Conservation (phyloP, 2,329 filamentous ascomycete genomes). For the Decorospora gaudefroyi region DNA sequence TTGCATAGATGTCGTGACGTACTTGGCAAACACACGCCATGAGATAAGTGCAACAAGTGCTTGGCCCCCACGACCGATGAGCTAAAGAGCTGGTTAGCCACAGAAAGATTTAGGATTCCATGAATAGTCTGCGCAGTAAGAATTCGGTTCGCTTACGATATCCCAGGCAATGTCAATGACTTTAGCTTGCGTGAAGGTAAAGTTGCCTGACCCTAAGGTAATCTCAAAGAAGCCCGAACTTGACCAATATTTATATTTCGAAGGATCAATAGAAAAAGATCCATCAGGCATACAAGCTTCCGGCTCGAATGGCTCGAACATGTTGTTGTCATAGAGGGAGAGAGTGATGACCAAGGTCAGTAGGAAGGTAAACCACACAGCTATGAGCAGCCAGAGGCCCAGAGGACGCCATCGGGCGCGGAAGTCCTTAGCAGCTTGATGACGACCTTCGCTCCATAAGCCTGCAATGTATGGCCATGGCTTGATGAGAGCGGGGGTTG, state of each 20-base stretch:
- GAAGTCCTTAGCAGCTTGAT: constrained; percentile 8
- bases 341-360: not conserved
- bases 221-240: constrained; percentile 27
- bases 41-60: constrained; percentile 22
- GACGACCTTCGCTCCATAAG: not conserved
- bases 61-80: constrained; percentile 30
- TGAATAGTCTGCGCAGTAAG: not conserved
- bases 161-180: constrained; percentile 31
- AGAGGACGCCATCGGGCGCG: constrained; percentile 2
- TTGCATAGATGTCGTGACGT: constrained; percentile 31
- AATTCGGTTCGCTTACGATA: constrained; percentile 25
- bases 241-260: constrained; percentile 13
- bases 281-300: constrained; percentile 18
- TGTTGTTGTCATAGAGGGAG: not conserved
- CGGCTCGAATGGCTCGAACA: not conserved
- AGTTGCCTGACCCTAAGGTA: constrained; percentile 16
- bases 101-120: not conserved
- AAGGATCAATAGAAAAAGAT: constrained; percentile 7
- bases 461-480: not conserved
- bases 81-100: constrained; percentile 6
- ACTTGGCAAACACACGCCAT: constrained; percentile 23
- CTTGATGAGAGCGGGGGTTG: not conserved
- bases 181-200: constrained; percentile 27
- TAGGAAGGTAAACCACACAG: not conserved
- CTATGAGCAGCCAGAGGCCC: constrained; percentile 1